phyloP scores from a whole-genome alignment of 1,284 basidiomycete genomes.

The Heterobasidion occidentale region DNA sequence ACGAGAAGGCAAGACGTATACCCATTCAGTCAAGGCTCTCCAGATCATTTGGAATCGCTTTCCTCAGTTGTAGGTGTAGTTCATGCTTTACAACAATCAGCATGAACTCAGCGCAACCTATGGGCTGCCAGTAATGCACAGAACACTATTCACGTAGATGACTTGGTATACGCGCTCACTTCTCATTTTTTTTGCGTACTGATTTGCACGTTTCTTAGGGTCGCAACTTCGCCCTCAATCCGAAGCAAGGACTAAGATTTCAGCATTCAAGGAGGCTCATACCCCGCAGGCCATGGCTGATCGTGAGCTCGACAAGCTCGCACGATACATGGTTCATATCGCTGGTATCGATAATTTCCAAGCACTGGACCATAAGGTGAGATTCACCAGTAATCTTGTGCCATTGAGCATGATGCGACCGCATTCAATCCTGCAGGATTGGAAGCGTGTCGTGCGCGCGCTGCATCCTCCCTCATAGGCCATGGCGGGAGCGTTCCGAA shows the following conservation, averaged over 20 bases:
- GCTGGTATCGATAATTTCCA: constrained; percentile 46
- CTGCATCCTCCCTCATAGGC: constrained; percentile 12
- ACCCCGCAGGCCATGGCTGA: constrained; percentile 54
- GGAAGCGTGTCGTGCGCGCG: constrained; percentile 20
- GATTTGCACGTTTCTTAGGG: constrained; percentile 30
- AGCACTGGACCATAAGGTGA: constrained; percentile 52
- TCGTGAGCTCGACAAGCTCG: constrained; percentile 58
- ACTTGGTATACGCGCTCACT: constrained; percentile 43
- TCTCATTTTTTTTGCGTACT: neutral
- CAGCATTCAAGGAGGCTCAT: constrained; percentile 72
- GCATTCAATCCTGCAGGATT: constrained; percentile 19
- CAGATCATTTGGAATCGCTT: constrained; percentile 86
- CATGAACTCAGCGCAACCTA: neutral
- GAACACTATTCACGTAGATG: constrained; percentile 87
- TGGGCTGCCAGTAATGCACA: constrained; percentile 42
- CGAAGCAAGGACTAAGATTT: constrained; percentile 80
- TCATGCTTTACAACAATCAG: neutral
- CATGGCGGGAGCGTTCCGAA: neutral
- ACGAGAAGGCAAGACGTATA: constrained; percentile 66
- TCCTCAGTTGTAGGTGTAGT: constrained; percentile 57
- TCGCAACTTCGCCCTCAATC: constrained; percentile 84
- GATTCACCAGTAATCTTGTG: neutral
- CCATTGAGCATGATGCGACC: neutral
- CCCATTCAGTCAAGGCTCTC: constrained; percentile 77
- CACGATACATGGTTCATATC: constrained; percentile 58